Conservation (phyloP, 1,284 basidiomycete species). For the Moesziomyces antarcticus region DNA sequence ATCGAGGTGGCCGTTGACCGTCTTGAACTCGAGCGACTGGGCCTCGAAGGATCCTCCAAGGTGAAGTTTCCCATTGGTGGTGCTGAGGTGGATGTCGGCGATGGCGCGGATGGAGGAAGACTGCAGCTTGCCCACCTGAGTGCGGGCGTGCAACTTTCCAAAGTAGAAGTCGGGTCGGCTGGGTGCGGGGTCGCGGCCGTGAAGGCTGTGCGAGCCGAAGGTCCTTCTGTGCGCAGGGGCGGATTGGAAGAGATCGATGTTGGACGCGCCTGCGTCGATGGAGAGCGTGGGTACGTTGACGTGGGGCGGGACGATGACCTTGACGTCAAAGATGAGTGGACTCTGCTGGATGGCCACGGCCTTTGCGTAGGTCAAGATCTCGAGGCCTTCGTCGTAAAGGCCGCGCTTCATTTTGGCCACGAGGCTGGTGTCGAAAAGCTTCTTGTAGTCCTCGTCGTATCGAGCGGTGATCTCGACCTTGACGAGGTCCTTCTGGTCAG, state of each 20-base stretch:
- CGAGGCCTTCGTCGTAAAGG: slow-evolving; percentile 51
- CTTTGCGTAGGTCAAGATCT: slow-evolving; percentile 53
- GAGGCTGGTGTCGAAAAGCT: slow-evolving; percentile 45
- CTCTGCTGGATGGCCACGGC: slow-evolving; percentile 34
- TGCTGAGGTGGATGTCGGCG: slow-evolving; percentile 46
- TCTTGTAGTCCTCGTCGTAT: slow-evolving; percentile 49
- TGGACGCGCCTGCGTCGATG: slow-evolving; percentile 41
- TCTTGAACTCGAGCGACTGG: slow-evolving; percentile 35
- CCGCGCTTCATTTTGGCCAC: slow-evolving; percentile 57
- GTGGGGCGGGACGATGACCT: slow-evolving; percentile 48
- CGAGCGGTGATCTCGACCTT: slow-evolving; percentile 54
- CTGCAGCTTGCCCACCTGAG: slow-evolving; percentile 37
- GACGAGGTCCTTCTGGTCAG: slow-evolving; percentile 39
- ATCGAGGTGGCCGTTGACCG: slow-evolving; percentile 37
- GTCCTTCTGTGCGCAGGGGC: background rate
- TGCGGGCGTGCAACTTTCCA: slow-evolving; percentile 45
- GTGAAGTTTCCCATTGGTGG: slow-evolving; percentile 40
- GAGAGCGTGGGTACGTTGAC: slow-evolving; percentile 45
- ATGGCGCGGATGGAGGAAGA: slow-evolving; percentile 41
- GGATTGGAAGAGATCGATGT: slow-evolving; percentile 39
- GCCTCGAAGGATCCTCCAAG: slow-evolving; percentile 39
- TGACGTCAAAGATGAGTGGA: slow-evolving; percentile 53
- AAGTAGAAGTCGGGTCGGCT: slow-evolving; percentile 35
- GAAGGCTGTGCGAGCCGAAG: background rate
- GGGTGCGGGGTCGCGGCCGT: slow-evolving; percentile 6